Evolutionary conservation across 2,329 filamentous ascomycete genomes (phyloP).

Genomic region (Xylariaceae sp.): DNA sequence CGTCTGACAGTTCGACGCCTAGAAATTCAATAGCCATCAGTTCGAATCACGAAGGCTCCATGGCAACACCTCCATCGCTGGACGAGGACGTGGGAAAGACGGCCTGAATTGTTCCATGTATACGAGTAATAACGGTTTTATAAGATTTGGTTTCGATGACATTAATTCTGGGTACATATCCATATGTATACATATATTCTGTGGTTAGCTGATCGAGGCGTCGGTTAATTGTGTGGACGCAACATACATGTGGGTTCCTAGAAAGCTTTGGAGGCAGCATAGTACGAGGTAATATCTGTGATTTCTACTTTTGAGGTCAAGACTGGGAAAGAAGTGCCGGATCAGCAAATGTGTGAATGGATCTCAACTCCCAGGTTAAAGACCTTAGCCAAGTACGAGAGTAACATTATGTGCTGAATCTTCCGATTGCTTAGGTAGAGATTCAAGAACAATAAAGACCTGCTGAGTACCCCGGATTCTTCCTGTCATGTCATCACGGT

Average conservation of each 20-base stretch:
- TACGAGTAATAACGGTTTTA: constrained; percentile 1
- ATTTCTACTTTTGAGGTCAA: neutral
- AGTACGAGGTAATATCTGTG: neutral
- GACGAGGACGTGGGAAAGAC: constrained; percentile 29
- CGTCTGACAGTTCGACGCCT: constrained; percentile 23
- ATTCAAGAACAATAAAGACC: neutral
- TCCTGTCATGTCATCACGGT: too few species aligned
- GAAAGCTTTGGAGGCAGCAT: neutral
- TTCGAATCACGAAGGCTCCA: constrained; percentile 19
- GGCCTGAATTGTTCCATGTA: constrained; percentile 15
- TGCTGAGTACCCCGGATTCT: neutral
- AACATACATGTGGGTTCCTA: neutral
- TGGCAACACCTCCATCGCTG: constrained; percentile 22
- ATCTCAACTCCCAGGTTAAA: neutral
- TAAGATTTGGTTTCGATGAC: neutral
- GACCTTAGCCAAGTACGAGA: neutral
- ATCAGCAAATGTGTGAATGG: neutral
- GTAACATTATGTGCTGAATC: neutral
- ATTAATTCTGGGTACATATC: constrained; percentile 4
- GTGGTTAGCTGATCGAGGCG: neutral
- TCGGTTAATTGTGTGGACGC: neutral
- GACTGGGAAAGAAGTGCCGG: neutral
- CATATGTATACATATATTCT: neutral
- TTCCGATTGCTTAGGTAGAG: neutral
- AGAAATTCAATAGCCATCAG: constrained; percentile 5